Percentiles rank a stretch among this genome's conserved stretches.
Conservation (phyloP, 1,284 basidiomycete species). For the Rugiboletus extremiorientalis region DNA sequence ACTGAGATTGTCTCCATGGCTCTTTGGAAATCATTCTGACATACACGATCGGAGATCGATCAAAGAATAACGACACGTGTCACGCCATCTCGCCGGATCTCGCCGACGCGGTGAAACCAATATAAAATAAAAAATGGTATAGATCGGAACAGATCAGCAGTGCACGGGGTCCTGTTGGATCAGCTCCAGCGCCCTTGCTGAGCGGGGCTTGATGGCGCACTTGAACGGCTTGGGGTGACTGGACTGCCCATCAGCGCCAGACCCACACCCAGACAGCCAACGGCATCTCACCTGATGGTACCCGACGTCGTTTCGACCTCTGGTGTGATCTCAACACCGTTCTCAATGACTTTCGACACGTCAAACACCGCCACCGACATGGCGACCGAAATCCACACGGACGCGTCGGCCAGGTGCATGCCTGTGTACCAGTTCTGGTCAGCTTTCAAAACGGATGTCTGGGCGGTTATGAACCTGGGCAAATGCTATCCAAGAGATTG, state of each 20-base stretch:
- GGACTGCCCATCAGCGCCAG: constrained; percentile 2
- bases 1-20: background rate
- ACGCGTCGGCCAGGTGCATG: constrained; percentile 55
- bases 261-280: background rate
- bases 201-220: constrained; percentile 59
- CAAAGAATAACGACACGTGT: no score
- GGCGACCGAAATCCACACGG: constrained; percentile 53
- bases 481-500: constrained; percentile 41
- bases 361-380: constrained; percentile 55
- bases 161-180: constrained; percentile 45
- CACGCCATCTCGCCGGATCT: no score
- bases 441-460: background rate
- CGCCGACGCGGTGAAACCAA: no score
- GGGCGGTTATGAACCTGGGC: constrained; percentile 44
- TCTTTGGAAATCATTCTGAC: background rate
- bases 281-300: constrained; percentile 49
- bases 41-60: background rate
- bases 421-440: constrained; percentile 33
- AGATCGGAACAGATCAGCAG: no score
- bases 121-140: no score
- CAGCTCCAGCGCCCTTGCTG: constrained; percentile 49
- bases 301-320: constrained; percentile 53
- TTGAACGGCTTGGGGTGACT: constrained; percentile 64
- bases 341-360: constrained; percentile 33
- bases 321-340: constrained; percentile 44